Evolutionary conservation across 2,329 filamentous ascomycete species (phyloP).

Genomic region (Paecilomyces variotii): DNA sequence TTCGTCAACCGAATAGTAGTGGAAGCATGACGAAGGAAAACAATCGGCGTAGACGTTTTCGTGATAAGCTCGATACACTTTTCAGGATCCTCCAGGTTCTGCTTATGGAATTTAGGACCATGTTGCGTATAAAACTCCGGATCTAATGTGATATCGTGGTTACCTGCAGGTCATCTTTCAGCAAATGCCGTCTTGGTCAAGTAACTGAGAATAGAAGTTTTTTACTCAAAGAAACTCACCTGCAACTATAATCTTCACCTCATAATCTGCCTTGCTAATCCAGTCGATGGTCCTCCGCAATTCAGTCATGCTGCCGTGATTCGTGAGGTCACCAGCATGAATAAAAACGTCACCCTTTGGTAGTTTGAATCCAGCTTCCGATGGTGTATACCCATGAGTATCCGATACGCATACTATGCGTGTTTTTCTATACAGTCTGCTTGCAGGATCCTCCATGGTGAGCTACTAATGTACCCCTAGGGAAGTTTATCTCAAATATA

Average conservation of each 20-base stretch:
- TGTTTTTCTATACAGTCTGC: conserved; percentile 26
- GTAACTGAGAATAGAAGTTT: not conserved
- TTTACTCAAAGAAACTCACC: conserved; percentile 27
- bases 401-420: conserved; percentile 54
- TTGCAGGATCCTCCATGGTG: not conserved
- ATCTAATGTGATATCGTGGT: conserved; percentile 52
- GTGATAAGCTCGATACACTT: conserved; percentile 38
- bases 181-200: not conserved
- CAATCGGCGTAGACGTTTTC: conserved; percentile 34
- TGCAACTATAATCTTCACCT: conserved; percentile 48
- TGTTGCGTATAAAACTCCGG: conserved; percentile 38
- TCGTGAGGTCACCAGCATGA: conserved; percentile 53
- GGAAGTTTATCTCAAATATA: not conserved
- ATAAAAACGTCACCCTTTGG: conserved; percentile 51
- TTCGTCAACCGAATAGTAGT: conserved; percentile 37
- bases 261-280: conserved; percentile 46
- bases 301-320: conserved; percentile 45
- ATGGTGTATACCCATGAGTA: conserved; percentile 47
- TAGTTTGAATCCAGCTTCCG: conserved; percentile 41
- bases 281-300: conserved; percentile 46
- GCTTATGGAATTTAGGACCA: conserved; percentile 36
- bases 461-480: not conserved
- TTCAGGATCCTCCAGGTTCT: conserved; percentile 35
- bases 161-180: conserved; percentile 33
- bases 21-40: conserved; percentile 46